Percentiles rank a stretch among this genome's conserved stretches.
Conservation (phyloP, 495 filamentous ascomycete species). For the Hypoxylon crocopeplum region DNA sequence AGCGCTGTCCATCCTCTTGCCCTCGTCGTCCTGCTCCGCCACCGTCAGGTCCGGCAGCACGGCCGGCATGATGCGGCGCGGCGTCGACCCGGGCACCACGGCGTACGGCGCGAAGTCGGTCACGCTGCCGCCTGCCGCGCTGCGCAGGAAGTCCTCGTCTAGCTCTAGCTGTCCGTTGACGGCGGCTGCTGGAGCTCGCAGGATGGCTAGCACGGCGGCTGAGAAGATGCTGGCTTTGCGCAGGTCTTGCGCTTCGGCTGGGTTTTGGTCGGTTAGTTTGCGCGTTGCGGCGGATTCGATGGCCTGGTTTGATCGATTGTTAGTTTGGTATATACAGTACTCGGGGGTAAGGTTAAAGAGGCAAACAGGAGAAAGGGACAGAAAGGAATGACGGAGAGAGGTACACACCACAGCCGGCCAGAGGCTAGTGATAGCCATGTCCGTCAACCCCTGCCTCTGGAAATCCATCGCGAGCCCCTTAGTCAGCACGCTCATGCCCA, state of each 20-base stretch:
- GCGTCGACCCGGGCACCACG: conserved; percentile 66
- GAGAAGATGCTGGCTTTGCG: conserved; percentile 78
- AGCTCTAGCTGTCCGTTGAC: conserved; percentile 78
- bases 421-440: conserved; percentile 81
- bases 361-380: neutral
- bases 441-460: conserved; percentile 64
- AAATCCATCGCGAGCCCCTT: conserved; percentile 88
- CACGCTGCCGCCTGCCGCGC: conserved; percentile 60
- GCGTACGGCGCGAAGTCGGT: conserved; percentile 78
- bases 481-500: conserved; percentile 82
- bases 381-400: neutral
- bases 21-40: conserved; percentile 83
- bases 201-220: conserved; percentile 78
- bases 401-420: conserved; percentile 77
- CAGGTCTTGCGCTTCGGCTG: conserved; percentile 59
- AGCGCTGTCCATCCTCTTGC: conserved; percentile 72
- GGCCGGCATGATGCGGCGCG: conserved; percentile 80
- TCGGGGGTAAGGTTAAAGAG: neutral
- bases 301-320: conserved; percentile 45
- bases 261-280: conserved; percentile 50
- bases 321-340: conserved; percentile 9
- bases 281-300: conserved; percentile 79
- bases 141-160: conserved; percentile 83
- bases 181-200: conserved; percentile 61
- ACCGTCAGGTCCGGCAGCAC: conserved; percentile 74